Evolutionary conservation across 176 grass and related monocot genomes (phyloP).

Genomic region (Triticum monococcum): DNA sequence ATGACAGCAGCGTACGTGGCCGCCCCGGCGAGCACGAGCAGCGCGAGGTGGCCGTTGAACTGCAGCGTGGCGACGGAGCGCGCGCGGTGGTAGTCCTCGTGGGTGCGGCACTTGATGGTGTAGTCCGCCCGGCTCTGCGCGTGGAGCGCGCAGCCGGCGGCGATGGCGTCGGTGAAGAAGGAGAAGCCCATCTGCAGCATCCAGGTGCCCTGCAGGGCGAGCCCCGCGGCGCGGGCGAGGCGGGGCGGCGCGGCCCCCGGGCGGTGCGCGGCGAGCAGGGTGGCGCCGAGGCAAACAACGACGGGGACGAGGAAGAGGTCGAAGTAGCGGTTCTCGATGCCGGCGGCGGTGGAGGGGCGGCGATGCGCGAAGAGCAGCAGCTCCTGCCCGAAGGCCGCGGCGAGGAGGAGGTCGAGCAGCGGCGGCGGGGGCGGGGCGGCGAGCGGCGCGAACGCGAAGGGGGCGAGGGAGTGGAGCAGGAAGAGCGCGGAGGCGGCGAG

Average conservation of each 20-base stretch:
- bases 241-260: constrained; percentile 38
- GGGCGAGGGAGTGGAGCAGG: constrained; percentile 74
- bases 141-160: constrained; percentile 64
- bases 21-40: constrained; percentile 57
- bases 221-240: constrained; percentile 65
- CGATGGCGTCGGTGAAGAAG: constrained; percentile 81
- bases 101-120: constrained; percentile 86
- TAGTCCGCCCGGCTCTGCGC: constrained; percentile 56
- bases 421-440: constrained; percentile 44
- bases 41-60: constrained; percentile 90
- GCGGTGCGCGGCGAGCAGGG: constrained; percentile 53
- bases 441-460: constrained; percentile 45
- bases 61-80: constrained; percentile 80
- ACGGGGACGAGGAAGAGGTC: constrained; percentile 87
- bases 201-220: constrained; percentile 91
- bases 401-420: constrained; percentile 80
- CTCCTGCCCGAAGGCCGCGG: constrained; percentile 67
- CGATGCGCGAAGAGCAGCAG: constrained; percentile 79
- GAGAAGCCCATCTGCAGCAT: constrained; percentile 96
- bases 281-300: constrained; percentile 64
- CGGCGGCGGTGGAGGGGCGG: constrained; percentile 54
- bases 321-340: constrained; percentile 95
- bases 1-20: constrained; percentile 37
- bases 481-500: constrained; percentile 67
- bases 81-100: constrained; percentile 94